Evolutionary conservation across 139 green algal genomes (phyloP).

Genomic region (Chlamydomonas sp.): DNA sequence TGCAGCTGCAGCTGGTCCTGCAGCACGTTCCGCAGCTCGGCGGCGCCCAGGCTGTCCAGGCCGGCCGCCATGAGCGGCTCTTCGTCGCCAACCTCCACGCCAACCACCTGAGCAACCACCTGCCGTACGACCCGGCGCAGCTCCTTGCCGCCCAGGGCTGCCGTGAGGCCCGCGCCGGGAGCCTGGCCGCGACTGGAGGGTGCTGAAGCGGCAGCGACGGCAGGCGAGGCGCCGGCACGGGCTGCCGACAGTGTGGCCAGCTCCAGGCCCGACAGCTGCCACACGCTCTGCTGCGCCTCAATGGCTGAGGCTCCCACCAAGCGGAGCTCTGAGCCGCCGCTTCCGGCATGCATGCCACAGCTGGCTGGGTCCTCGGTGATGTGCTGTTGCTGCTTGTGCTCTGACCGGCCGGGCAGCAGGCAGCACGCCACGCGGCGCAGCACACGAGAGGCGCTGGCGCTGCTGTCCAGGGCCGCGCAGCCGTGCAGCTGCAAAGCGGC

Average conservation of each 20-base stretch:
- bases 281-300: background rate
- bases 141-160: constrained; percentile 24
- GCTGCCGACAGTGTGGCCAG: background rate
- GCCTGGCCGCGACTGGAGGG: background rate
- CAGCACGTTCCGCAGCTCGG: constrained; percentile 72
- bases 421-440: background rate
- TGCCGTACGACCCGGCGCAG: constrained; percentile 44
- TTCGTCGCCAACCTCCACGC: constrained; percentile 30
- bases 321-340: constrained; percentile 6
- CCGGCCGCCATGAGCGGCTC: constrained; percentile 66
- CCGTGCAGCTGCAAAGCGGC: constrained; percentile 22
- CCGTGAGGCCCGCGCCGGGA: background rate
- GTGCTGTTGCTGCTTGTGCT: no score
- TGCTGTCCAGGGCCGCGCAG: background rate
- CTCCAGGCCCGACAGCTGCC: constrained; percentile 9
- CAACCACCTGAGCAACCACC: constrained; percentile 2
- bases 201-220: no score
- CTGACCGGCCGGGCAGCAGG: background rate
- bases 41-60: constrained; percentile 80
- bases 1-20: constrained; percentile 55
- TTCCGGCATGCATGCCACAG: no score
- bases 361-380: no score
- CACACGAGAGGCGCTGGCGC: background rate
- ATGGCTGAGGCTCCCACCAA: background rate
- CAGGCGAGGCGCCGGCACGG: background rate